Evolutionary conservation across 2,329 filamentous ascomycete species (phyloP).

Genomic region (Thielaviopsis cerberus): DNA sequence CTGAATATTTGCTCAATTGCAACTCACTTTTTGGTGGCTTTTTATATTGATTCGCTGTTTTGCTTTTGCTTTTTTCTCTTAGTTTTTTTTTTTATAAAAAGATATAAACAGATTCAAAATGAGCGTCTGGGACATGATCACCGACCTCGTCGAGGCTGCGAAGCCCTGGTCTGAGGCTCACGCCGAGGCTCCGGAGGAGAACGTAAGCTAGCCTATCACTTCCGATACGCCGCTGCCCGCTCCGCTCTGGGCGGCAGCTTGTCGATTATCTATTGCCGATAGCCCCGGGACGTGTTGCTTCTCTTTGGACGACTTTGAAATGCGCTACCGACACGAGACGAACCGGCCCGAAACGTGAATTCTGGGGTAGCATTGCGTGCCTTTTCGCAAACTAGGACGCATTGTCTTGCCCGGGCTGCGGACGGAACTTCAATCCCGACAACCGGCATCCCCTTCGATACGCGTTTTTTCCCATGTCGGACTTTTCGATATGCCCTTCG

Average conservation of each 20-base stretch:
- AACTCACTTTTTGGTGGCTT: background rate
- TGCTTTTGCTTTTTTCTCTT: background rate
- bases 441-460: background rate
- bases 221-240: background rate
- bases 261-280: background rate
- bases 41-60: background rate
- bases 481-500: background rate
- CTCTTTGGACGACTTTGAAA: background rate
- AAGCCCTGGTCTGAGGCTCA: conserved; percentile 46
- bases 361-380: background rate
- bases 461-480: background rate
- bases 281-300: background rate
- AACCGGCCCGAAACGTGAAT: background rate
- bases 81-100: background rate
- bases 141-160: conserved; percentile 45
- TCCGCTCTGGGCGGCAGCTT: background rate
- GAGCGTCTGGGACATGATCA: conserved; percentile 48
- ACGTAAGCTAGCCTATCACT: conserved; percentile 22
- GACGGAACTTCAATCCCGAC: background rate
- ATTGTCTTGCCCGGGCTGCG: background rate
- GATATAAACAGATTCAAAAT: conserved; percentile 25
- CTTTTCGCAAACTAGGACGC: background rate
- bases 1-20: background rate
- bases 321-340: background rate
- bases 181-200: conserved; percentile 48